Percentiles rank a stretch among this genome's conserved stretches.
These are phyloP conservation scores for Acephala macrosclerotiorum DNA, from an alignment of 2,329 filamentous ascomycete genomes.

Conservation along the genomic window DNA sequence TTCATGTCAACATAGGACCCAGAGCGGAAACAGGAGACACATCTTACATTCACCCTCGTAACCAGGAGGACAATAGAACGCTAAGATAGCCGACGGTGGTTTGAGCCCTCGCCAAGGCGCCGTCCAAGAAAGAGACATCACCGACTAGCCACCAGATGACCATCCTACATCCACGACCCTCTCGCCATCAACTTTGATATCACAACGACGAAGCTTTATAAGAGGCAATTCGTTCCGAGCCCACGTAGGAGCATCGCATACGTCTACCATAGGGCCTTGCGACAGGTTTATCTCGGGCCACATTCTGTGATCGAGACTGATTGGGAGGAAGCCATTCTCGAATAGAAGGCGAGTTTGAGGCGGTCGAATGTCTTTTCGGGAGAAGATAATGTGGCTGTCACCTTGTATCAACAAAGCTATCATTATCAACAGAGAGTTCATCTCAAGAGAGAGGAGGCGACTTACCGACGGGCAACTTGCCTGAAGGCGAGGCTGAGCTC, in stretches of 20 bases:
- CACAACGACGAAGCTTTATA: conserved; percentile 29
- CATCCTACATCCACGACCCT: conserved; percentile 53
- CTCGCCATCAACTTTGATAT: conserved; percentile 39
- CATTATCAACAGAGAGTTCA: not conserved
- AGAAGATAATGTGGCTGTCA: conserved; percentile 21
- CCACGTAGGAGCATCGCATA: conserved; percentile 53
- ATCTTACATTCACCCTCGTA: conserved; percentile 45
- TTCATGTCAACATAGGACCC: not conserved
- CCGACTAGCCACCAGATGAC: conserved; percentile 56
- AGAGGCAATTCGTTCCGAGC: conserved; percentile 44
- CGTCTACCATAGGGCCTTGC: conserved; percentile 55
- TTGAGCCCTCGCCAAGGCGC: conserved; percentile 38
- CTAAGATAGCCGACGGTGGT: conserved; percentile 52
- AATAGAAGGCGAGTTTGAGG: conserved; percentile 15
- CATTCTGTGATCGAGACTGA: conserved; percentile 58
- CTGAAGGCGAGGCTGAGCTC: not conserved
- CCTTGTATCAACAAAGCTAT: conserved; percentile 26
- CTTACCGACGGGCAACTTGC: conserved; percentile 26
- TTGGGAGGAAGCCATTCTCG: conserved; percentile 50
- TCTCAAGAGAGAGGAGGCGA: not conserved
- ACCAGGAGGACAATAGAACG: conserved; percentile 54
- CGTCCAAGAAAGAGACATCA: conserved; percentile 53
- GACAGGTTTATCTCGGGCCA: conserved; percentile 55
- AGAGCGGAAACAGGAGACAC: not conserved
- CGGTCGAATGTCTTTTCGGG: conserved; percentile 17